Percentiles rank a stretch among this genome's conserved stretches.
phyloP scores from a whole-genome alignment of 2,329 filamentous ascomycete species.

The Aspergillus fijiensis region DNA sequence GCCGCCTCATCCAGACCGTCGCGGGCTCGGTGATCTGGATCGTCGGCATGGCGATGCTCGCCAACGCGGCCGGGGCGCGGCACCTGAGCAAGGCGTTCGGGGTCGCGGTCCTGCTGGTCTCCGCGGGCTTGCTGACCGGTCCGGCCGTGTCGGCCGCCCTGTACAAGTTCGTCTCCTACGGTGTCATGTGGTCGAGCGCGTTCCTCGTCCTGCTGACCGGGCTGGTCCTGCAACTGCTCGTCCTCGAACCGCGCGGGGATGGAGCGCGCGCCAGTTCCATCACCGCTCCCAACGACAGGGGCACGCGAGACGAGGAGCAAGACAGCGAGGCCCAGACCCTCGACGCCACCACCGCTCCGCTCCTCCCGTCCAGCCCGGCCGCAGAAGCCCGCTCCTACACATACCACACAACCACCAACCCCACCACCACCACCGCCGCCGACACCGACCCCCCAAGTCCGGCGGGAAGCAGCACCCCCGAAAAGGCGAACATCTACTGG shows the following conservation, averaged over 20 bases:
- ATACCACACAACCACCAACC: conserved; percentile 10
- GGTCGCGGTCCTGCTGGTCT: background rate
- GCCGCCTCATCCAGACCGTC: conserved; percentile 2
- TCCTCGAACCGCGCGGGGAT: background rate
- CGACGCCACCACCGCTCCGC: background rate
- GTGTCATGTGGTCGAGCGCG: background rate
- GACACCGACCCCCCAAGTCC: too few relatives aligned
- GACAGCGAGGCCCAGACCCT: background rate
- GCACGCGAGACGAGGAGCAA: background rate
- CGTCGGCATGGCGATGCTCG: conserved; percentile 6
- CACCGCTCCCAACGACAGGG: background rate
- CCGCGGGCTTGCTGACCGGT: background rate
- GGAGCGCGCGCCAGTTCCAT: background rate
- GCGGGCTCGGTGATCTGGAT: background rate
- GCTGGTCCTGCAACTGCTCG: background rate
- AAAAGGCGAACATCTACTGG: background rate
- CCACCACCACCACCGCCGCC: too few relatives aligned
- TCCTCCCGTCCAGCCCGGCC: background rate
- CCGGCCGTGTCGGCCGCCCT: background rate
- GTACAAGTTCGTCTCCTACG: background rate
- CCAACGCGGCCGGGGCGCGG: background rate
- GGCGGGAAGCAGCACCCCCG: background rate
- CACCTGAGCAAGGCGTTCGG: conserved; percentile 5
- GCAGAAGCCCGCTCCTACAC: conserved; percentile 7
- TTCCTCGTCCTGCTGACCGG: background rate